A percentile compares a stretch with the other conserved stretches of the same genome.
These are phyloP conservation scores for Physaria fendleri DNA, from an alignment of 345 rosid species.

Conservation along the genomic window DNA sequence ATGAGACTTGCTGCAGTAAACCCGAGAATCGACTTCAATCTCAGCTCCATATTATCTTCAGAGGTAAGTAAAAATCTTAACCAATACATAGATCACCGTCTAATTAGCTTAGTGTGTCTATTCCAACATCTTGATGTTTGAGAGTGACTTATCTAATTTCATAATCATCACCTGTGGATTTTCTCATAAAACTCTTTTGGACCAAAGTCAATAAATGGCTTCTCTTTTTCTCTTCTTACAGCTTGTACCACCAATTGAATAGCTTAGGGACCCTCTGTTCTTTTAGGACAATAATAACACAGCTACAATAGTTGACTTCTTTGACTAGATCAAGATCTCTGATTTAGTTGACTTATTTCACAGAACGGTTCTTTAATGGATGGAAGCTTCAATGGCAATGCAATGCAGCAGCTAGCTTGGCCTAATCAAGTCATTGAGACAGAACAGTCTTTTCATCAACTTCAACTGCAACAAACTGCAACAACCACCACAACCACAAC, in stretches of 20 bases:
- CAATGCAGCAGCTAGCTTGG: constrained; percentile 70
- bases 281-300: constrained; percentile 26
- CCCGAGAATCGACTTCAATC: constrained; percentile 74
- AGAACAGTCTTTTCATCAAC: constrained; percentile 30
- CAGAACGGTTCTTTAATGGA: constrained; percentile 66
- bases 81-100: too few species aligned
- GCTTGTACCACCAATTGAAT: constrained; percentile 28
- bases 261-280: constrained; percentile 26
- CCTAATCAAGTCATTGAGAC: constrained; percentile 48
- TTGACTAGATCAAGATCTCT: constrained; percentile 22
- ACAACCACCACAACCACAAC: constrained; percentile 63
- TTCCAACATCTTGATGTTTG: constrained; percentile 20
- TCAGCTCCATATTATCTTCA: constrained; percentile 58
- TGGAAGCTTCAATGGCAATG: constrained; percentile 48
- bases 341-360: neutral
- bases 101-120: constrained; percentile 30
- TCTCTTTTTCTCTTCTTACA: constrained; percentile 18
- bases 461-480: constrained; percentile 68
- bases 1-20: constrained; percentile 93
- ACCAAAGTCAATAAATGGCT: constrained; percentile 22
- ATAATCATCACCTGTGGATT: constrained; percentile 13
- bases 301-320: constrained; percentile 20
- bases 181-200: constrained; percentile 15
- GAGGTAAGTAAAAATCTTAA: constrained; percentile 52
- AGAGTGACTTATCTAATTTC: constrained; percentile 16